These are phyloP conservation scores for Eucalyptus tenuipes DNA, from an alignment of 345 rosid genomes.

Conservation along the genomic window DNA sequence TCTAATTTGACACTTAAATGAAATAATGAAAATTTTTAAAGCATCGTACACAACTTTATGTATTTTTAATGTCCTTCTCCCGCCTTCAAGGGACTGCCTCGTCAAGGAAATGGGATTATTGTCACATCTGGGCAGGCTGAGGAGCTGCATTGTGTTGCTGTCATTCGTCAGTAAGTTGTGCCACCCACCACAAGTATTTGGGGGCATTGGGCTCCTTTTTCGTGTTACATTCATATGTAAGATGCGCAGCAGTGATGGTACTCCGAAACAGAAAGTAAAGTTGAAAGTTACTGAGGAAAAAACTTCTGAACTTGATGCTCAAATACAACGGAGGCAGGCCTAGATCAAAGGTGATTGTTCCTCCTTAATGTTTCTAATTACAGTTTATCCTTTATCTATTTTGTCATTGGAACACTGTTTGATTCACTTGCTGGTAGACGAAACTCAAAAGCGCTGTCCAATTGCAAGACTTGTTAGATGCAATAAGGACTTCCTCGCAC, in stretches of 20 bases:
- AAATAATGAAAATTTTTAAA: accelerated
- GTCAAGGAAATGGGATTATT: neutral
- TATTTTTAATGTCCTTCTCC: neutral
- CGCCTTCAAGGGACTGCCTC: neutral
- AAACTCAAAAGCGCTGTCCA: no score
- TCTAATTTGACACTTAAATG: no score
- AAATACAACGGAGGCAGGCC: neutral
- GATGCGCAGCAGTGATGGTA: neutral
- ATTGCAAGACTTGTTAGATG: no score
- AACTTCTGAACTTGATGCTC: neutral
- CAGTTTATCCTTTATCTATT: no score
- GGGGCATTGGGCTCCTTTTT: neutral
- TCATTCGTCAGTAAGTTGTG: neutral
- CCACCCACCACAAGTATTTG: neutral
- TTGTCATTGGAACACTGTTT: no score
- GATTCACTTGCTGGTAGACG: no score
- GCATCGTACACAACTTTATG: no score
- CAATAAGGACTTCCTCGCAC: no score
- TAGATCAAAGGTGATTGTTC: neutral
- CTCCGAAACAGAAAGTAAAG: neutral
- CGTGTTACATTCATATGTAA: neutral
- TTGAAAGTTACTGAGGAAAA: neutral
- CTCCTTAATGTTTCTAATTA: no score
- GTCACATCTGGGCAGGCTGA: neutral
- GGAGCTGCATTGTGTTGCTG: neutral